Conservation (phyloP, 257 asterid species). For the Solanum tarijense region DNA sequence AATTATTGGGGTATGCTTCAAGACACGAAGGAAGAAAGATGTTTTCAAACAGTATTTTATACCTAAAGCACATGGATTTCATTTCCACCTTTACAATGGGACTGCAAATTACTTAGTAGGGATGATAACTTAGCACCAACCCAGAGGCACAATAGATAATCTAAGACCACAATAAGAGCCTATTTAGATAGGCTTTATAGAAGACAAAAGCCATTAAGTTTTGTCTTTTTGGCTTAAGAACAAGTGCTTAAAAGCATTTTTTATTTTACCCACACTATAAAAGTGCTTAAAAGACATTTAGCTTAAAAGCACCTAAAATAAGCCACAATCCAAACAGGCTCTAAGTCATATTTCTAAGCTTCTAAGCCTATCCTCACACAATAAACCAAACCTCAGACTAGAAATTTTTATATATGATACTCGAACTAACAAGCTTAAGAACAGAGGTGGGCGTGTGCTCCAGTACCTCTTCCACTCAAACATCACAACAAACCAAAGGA, state of each 20-base stretch:
- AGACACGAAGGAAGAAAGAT: neutral
- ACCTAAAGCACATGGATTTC: neutral
- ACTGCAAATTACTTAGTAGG: neutral
- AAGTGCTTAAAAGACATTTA: neutral
- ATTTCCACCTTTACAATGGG: neutral
- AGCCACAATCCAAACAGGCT: neutral
- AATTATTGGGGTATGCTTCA: neutral
- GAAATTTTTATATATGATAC: neutral
- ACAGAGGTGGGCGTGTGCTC: neutral
- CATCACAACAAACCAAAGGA: neutral
- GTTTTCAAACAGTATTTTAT: neutral
- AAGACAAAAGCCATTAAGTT: neutral
- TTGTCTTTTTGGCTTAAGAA: neutral
- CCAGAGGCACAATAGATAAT: neutral
- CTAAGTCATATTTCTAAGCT: neutral
- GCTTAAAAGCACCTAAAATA: neutral
- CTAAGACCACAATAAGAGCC: neutral
- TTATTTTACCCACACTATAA: neutral
- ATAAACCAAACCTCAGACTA: neutral
- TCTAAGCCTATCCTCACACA: neutral
- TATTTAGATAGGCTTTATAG: neutral
- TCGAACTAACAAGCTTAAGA: neutral
- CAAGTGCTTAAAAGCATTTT: neutral
- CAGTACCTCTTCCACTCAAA: neutral
- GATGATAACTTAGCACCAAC: neutral